Base-by-base conservation (phyloP, 1,284 basidiomycete genomes). In the Flammula alnicola region DNA sequence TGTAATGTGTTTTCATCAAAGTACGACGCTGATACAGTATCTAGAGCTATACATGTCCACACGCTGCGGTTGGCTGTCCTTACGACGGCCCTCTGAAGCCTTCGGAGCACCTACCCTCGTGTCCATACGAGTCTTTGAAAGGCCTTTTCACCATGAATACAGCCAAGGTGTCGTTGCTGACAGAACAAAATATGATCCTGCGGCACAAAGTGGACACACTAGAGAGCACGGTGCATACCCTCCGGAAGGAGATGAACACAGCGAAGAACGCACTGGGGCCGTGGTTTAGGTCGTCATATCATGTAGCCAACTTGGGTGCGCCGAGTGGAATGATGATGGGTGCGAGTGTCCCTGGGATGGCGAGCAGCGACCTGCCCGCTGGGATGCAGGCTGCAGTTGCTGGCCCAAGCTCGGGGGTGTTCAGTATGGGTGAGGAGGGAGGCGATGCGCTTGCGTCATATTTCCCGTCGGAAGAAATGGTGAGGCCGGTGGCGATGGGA, bases 101-200 rank as follows among this genome's bases (percentile, higher is more conserved):
- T n/a, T 51, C 67, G 9, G 46, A 63, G 10, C 86, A 89, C 58
- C 57, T 77, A 11, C 37, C 57, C 1, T 57, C 67, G 0, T 89
- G 88, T 59, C 65, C 81, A 1, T 89, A 86, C 63, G 83, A 87
- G 62, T 71, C 74, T 1, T 71, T 89, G 52, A 79, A 80, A 52
- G 77, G 76, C 11, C 87, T 84, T 67, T 79, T 88, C 52, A 58
- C 71, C 0, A 52, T 78, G 29, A 74, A 82, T 58, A 73, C 74
- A 43, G 58, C 68, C 23, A 74, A 75, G 27, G 62, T 79, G 7
- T 65, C 74, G 4, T 58, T 68, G 7, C 68, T 89, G 4, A 69
- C 70, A 30, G 73, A 80, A 48, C 84, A 90, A 60, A 90, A 90
- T 57, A 64, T 74, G n/a, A 47, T 78, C 11, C 71, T 90, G 30